Percentiles rank a stretch among this genome's conserved stretches.
phyloP scores from a whole-genome alignment of 2,329 filamentous ascomycete genomes.

The Aspergillus sp. region DNA sequence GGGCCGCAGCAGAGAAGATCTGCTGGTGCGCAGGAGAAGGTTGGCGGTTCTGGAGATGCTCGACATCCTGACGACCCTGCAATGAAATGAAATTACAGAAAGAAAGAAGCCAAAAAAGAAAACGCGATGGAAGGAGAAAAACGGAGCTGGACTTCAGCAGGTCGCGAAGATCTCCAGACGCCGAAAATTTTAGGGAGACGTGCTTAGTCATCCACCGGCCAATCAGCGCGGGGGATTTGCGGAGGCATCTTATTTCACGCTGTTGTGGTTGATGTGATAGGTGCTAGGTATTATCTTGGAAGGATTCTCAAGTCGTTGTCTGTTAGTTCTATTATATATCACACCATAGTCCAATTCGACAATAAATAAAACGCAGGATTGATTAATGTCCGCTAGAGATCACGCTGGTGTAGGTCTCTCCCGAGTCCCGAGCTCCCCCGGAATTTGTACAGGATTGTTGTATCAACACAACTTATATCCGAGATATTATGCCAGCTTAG shows the following conservation, averaged over 20 bases:
- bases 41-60: conserved; percentile 71
- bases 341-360: too few species aligned
- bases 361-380: too few species aligned
- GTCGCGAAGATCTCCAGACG: conserved; percentile 15
- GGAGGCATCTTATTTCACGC: conserved; percentile 9
- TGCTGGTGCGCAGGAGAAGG: conserved; percentile 77
- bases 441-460: too few species aligned
- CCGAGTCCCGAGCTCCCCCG: too few species aligned
- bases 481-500: too few species aligned
- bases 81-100: conserved; percentile 25
- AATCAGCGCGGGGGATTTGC: conserved; percentile 28
- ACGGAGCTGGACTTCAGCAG: conserved; percentile 9
- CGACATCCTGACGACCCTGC: conserved; percentile 61
- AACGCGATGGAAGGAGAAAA: conserved; percentile 24
- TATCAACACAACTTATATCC: too few species aligned
- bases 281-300: not conserved
- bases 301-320: too few species aligned
- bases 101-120: conserved; percentile 9
- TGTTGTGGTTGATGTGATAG: too few species aligned
- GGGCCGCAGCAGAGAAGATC: conserved; percentile 65
- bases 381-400: too few species aligned
- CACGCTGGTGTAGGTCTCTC: too few species aligned
- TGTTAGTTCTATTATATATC: too few species aligned
- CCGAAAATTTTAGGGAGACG: conserved; percentile 31
- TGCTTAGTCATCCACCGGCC: conserved; percentile 35